These are phyloP conservation scores for Cytospora leucostoma DNA, from an alignment of 2,329 filamentous ascomycete species.

Conservation along the genomic window DNA sequence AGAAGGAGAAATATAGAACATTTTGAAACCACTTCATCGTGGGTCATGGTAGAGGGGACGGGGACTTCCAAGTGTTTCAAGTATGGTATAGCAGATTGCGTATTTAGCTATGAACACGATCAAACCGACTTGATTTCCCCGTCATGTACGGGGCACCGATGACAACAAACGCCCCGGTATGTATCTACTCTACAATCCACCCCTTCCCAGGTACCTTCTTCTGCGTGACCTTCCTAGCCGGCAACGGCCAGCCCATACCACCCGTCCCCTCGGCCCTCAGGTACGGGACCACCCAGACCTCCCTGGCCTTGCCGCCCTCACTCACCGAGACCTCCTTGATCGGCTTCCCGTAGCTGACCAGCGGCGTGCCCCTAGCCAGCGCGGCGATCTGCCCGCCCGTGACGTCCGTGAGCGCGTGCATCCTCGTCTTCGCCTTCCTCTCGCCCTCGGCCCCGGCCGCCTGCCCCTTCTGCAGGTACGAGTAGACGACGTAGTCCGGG, in stretches of 20 bases:
- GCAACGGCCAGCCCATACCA: conserved; percentile 79
- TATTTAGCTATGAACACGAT: neutral
- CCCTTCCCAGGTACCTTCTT: conserved; percentile 70
- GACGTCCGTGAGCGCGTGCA: conserved; percentile 84
- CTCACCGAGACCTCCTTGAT: conserved; percentile 72
- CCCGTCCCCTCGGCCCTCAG: conserved; percentile 68
- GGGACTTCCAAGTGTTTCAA: too few relatives aligned
- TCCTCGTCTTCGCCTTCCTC: conserved; percentile 72
- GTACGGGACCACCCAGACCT: conserved; percentile 82
- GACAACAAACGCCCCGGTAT: neutral
- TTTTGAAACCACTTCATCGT: neutral
- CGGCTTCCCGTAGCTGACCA: conserved; percentile 85
- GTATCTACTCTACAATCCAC: conserved; percentile 66
- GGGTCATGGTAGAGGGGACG: neutral
- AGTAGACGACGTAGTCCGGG: conserved; percentile 86
- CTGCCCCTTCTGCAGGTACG: conserved; percentile 73
- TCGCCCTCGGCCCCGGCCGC: conserved; percentile 51
- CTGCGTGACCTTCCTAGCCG: conserved; percentile 82
- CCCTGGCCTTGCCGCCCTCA: conserved; percentile 52
- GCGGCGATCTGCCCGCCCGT: conserved; percentile 74
- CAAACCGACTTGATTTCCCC: neutral
- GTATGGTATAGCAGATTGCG: too few relatives aligned
- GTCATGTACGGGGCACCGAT: neutral
- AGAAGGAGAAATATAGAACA: neutral
- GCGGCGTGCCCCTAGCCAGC: conserved; percentile 80